Conservation (phyloP, 2,329 filamentous ascomycete species). For the Magnaporthales sp. region DNA sequence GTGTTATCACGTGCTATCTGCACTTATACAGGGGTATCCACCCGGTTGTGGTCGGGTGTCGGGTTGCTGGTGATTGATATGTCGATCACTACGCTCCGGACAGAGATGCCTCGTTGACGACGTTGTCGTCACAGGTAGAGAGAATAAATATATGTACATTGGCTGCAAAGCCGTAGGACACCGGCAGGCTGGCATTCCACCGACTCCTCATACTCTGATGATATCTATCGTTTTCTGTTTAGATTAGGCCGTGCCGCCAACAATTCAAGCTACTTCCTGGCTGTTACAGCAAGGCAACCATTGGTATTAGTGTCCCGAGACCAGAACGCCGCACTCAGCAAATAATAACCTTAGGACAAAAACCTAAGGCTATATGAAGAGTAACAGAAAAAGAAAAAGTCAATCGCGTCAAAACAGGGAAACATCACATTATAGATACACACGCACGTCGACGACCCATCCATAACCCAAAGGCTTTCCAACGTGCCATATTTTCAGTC, state of each 20-base stretch:
- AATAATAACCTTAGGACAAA: not conserved
- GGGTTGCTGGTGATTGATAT: no score
- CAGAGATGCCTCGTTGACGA: not conserved
- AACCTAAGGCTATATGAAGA: not conserved
- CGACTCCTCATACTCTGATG: not conserved
- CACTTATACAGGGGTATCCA: no score
- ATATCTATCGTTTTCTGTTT: not conserved
- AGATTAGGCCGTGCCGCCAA: not conserved
- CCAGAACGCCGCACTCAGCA: not conserved
- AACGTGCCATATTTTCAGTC: not conserved
- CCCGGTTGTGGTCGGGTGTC: no score
- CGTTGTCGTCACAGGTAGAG: not conserved
- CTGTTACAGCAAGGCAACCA: not conserved
- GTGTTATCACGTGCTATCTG: no score
- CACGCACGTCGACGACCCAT: no score
- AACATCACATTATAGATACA: not conserved
- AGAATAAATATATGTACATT: not conserved
- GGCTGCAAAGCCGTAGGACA: not conserved
- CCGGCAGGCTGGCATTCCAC: not conserved
- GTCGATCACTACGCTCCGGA: not conserved
- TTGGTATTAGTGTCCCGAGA: not conserved
- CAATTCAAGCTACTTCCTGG: not conserved
- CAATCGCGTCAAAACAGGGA: not conserved
- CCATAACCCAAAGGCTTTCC: not conserved
- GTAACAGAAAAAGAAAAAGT: no score